Conservation (phyloP, 257 asterid species). For the Voacanga thouarsii region DNA sequence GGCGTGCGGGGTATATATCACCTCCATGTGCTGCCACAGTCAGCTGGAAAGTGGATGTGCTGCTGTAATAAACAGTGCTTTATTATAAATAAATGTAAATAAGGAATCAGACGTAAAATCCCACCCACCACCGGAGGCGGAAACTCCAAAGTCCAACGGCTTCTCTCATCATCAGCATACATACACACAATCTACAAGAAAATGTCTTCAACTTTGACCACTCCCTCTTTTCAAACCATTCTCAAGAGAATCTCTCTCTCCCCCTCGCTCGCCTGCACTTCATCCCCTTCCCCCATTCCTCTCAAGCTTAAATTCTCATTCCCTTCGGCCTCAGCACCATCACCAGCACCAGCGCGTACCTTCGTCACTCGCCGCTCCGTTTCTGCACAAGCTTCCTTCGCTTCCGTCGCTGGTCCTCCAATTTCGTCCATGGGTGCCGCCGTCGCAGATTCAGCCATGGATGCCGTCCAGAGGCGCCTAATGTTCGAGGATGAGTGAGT, state of each 20-base stretch:
- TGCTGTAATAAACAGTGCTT: too few species aligned
- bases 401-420: conserved; percentile 26
- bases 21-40: too few species aligned
- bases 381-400: neutral
- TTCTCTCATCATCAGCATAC: neutral
- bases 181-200: neutral
- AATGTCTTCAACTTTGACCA: conserved; percentile 17
- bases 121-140: neutral
- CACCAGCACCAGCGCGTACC: neutral
- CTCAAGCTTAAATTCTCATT: conserved; percentile 19
- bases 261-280: conserved; percentile 9
- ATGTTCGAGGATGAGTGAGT: conserved; percentile 95
- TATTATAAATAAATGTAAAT: too few species aligned
- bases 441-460: conserved; percentile 72
- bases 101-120: too few species aligned
- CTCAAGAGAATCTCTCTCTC: conserved; percentile 24
- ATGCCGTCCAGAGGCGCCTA: conserved; percentile 92
- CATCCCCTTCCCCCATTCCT: conserved; percentile 23
- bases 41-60: too few species aligned
- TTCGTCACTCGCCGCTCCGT: neutral
- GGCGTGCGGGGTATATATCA: too few species aligned
- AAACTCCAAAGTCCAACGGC: neutral
- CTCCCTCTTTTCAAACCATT: conserved; percentile 24
- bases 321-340: neutral
- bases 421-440: conserved; percentile 51